Base-by-base conservation (phyloP, 768 basidiomycete genomes). In the Xanthoconium stramineum region DNA sequence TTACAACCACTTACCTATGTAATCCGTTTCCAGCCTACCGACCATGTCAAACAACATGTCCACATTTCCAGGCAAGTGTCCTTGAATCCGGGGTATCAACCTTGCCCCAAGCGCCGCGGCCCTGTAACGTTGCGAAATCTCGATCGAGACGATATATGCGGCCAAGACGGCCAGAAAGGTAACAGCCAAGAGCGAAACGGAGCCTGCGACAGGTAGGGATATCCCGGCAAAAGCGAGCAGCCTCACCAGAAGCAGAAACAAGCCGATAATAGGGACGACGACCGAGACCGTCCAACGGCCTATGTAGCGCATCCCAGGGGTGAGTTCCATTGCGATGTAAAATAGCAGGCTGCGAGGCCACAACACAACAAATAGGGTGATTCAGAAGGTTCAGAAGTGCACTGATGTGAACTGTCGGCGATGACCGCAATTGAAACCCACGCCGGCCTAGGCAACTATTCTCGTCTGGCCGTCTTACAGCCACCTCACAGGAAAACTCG, bases 11-110 rank as follows among this genome's bases (percentile, higher is more conserved):
- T 30, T 55, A 75, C 78, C 75, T 24, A 74, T 63, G 57, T 77
- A 78, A 8, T 75, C 75, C 6, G 60, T 64, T 37, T 65, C 61
- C 32, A 52, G 52, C 37, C 56, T 60, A 0, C 56, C 8, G 3
- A 70, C 20, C 24, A 72, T 58, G 14, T 54, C 19, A 4, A 60
- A 17, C 13, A 78, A 38, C 13, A 69, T 37, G 52, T 79, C 78
- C 24, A 69, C 24, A 59, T 71, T 72, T n/a, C 73, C 77, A 5
- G 69, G 66, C 54, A 63, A 56, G 40, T 58, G 56, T 13, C 77
- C 75, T n/a, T 50, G 57, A 38, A 71, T 61, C 3, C 56, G 59
- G 24, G 76, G 75, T n/a, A 71, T 48, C 33, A 59, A 15, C 35
- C 68, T 60, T n/a, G 73, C 73, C 0, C 70, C 68, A 15, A 54